Evolutionary conservation across 306 rosid genomes (phyloP).

Genomic region (Cucurbita ficifolia): DNA sequence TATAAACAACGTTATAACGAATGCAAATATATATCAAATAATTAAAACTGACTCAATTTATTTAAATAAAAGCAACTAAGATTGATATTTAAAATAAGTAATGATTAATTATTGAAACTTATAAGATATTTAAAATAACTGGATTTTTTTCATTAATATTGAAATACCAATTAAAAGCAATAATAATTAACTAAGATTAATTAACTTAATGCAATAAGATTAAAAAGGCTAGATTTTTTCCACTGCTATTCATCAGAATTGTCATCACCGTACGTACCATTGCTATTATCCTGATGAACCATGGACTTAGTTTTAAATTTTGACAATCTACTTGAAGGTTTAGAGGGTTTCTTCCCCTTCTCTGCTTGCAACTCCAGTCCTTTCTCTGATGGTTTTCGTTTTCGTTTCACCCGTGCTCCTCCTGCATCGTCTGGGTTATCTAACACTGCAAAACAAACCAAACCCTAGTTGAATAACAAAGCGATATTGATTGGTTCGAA

Average conservation of each 20-base stretch:
- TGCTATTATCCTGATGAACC: constrained; percentile 30
- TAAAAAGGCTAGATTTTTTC: not conserved
- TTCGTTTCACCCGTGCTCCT: constrained; percentile 45
- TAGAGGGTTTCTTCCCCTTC: constrained; percentile 46
- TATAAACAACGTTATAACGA: not conserved
- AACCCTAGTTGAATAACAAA: not conserved
- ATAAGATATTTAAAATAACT: not conserved
- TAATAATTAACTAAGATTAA: not conserved
- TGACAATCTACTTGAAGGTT: constrained; percentile 30
- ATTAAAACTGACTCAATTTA: not conserved
- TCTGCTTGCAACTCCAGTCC: constrained; percentile 80
- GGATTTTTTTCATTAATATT: not conserved
- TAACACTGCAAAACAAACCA: constrained; percentile 1
- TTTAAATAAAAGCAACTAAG: not conserved
- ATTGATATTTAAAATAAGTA: not conserved
- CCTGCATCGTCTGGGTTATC: constrained; percentile 43
- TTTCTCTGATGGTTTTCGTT: constrained; percentile 77
- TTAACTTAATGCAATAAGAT: not conserved
- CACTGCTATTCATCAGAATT: constrained; percentile 31
- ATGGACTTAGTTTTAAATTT: constrained; percentile 32
- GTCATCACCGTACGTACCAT: constrained; percentile 34
- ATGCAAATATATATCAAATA: not conserved
- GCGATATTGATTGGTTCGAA: not conserved
- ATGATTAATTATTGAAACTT: not conserved
- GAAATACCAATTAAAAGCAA: not conserved